Evolutionary conservation across 2,329 filamentous ascomycete genomes (phyloP).

Genomic region (Claviceps pusilla): DNA sequence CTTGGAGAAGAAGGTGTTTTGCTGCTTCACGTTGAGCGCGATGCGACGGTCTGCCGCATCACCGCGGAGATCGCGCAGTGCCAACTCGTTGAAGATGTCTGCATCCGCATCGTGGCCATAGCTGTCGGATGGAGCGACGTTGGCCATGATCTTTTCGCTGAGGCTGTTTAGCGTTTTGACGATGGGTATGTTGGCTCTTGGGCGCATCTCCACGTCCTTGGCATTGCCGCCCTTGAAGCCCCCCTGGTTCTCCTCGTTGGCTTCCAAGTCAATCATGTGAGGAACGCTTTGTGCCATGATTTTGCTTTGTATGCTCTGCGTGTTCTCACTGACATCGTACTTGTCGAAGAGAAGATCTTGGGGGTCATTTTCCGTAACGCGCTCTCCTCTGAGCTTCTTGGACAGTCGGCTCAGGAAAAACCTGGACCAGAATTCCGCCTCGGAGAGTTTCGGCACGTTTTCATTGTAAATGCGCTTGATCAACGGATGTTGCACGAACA

Average conservation of each 20-base stretch:
- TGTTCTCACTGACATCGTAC: conserved; percentile 63
- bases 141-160: conserved; percentile 84
- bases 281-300: conserved; percentile 55
- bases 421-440: conserved; percentile 77
- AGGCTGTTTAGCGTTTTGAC: conserved; percentile 78
- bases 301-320: conserved; percentile 34
- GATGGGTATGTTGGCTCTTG: conserved; percentile 68
- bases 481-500: conserved; percentile 84
- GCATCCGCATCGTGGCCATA: conserved; percentile 50
- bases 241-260: conserved; percentile 89
- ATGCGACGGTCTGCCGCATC: conserved; percentile 63
- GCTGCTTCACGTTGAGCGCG: conserved; percentile 74
- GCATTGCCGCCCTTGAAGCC: conserved; percentile 68
- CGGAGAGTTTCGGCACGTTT: conserved; percentile 66
- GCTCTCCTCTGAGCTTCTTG: conserved; percentile 83
- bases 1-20: conserved; percentile 65
- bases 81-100: conserved; percentile 60
- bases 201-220: conserved; percentile 81
- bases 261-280: conserved; percentile 80
- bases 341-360: conserved; percentile 71
- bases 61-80: conserved; percentile 64
- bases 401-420: conserved; percentile 87
- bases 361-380: conserved; percentile 61
- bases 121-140: conserved; percentile 65
- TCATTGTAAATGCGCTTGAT: conserved; percentile 87